Conservation (phyloP, 2,329 filamentous ascomycete genomes). For the Verticillium alfalfae region DNA sequence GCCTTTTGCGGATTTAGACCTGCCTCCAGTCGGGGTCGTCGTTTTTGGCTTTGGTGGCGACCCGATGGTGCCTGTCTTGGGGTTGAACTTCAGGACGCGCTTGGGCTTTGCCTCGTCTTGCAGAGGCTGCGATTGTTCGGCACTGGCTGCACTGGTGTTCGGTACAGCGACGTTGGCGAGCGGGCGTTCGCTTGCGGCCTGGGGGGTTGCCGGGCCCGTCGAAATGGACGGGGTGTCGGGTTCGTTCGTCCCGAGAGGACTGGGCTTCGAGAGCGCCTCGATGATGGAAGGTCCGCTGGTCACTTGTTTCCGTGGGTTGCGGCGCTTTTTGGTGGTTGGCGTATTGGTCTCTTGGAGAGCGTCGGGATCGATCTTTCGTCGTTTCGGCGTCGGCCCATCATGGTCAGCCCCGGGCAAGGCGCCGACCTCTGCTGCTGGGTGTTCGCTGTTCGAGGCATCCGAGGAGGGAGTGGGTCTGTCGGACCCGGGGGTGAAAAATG, state of each 20-base stretch:
- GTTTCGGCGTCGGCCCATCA: conserved; percentile 17
- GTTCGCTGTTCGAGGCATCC: neutral
- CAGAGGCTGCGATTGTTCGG: conserved; percentile 1
- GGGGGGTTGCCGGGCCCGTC: neutral
- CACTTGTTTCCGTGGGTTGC: neutral
- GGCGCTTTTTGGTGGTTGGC: neutral
- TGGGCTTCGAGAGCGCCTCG: neutral
- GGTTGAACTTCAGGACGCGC: conserved; percentile 52
- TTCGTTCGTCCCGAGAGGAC: neutral
- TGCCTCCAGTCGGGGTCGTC: conserved; percentile 11
- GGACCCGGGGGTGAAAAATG: conserved; percentile 39
- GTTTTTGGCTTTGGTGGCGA: conserved; percentile 53
- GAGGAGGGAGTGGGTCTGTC: neutral
- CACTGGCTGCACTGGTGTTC: neutral
- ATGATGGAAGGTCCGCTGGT: neutral
- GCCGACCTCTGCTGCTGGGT: neutral
- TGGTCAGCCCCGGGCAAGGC: neutral
- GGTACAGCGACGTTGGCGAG: neutral
- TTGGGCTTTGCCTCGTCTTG: conserved; percentile 25
- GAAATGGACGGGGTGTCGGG: neutral
- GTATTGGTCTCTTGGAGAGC: neutral
- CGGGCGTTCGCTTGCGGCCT: neutral
- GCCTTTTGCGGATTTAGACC: conserved; percentile 1
- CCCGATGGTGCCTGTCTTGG: conserved; percentile 56
- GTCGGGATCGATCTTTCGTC: conserved; percentile 27